Conservation (phyloP, 495 filamentous ascomycete species). For the Xylaria nigripes region DNA sequence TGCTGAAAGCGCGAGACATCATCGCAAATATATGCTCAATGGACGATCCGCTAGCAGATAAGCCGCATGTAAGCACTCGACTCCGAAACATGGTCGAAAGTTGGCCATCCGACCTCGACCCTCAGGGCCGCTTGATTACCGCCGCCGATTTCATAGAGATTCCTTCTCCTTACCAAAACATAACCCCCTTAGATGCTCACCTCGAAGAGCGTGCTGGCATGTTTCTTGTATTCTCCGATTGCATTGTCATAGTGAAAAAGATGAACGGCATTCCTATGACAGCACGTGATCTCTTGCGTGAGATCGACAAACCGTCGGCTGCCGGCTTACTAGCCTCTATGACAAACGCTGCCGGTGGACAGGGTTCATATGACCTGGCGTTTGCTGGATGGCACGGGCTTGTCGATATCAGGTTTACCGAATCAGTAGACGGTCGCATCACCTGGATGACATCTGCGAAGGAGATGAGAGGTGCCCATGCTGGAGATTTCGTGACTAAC, state of each 20-base stretch:
- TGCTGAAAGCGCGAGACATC: slow-evolving; percentile 81
- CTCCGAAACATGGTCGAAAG: slow-evolving; percentile 65
- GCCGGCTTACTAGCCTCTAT: slow-evolving; percentile 47
- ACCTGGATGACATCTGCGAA: slow-evolving; percentile 61
- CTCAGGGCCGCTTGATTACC: slow-evolving; percentile 71
- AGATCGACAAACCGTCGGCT: slow-evolving; percentile 67
- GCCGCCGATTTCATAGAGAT: slow-evolving; percentile 78
- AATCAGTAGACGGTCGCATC: slow-evolving; percentile 62
- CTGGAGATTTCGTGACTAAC: slow-evolving; percentile 40
- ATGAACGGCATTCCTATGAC: slow-evolving; percentile 50
- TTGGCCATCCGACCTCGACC: slow-evolving; percentile 69
- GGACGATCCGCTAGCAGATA: slow-evolving; percentile 58
- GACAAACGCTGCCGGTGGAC: slow-evolving; percentile 46
- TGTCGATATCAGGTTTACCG: slow-evolving; percentile 64
- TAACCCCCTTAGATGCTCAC: slow-evolving; percentile 23
- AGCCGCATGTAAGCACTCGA: slow-evolving; percentile 60
- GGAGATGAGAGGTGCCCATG: slow-evolving; percentile 45
- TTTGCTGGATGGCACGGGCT: slow-evolving; percentile 67
- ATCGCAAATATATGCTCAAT: slow-evolving; percentile 93
- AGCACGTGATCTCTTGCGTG: slow-evolving; percentile 69
- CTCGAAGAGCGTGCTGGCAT: slow-evolving; percentile 50
- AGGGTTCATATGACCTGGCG: slow-evolving; percentile 52
- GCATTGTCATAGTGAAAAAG: slow-evolving; percentile 67
- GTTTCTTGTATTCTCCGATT: slow-evolving; percentile 78
- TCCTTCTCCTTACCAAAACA: slow-evolving; percentile 55